Evolutionary conservation across 768 basidiomycete species (phyloP).

Genomic region (Boletus rubropictus): DNA sequence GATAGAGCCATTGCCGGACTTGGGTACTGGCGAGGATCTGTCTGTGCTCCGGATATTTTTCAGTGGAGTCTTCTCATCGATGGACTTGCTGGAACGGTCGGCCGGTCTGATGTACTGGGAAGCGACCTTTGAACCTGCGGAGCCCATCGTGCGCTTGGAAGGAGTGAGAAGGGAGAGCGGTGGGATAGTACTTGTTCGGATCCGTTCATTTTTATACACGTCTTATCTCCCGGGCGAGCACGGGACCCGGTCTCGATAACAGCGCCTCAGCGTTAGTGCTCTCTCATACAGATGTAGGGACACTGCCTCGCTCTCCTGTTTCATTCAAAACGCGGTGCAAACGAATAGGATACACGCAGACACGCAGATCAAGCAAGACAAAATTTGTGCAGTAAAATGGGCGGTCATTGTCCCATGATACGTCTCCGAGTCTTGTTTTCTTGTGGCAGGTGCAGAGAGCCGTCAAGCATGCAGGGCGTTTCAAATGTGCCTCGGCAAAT

Average conservation of each 20-base stretch:
- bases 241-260: slow-evolving; percentile 8
- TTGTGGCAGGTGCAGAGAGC: neutral
- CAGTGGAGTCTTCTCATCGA: slow-evolving; percentile 24
- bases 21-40: slow-evolving; percentile 12
- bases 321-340: neutral
- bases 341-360: neutral
- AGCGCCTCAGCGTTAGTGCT: neutral
- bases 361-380: slow-evolving; percentile 5
- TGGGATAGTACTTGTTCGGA: slow-evolving; percentile 11
- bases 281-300: neutral
- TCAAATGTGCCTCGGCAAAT: slow-evolving; percentile 1
- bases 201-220: slow-evolving; percentile 23
- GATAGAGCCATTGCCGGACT: slow-evolving; percentile 49
- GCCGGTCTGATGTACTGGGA: slow-evolving; percentile 11
- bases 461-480: neutral
- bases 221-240: slow-evolving; percentile 15
- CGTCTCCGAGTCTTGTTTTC: neutral
- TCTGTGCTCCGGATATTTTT: neutral
- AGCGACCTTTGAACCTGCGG: slow-evolving; percentile 21
- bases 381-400: neutral
- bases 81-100: slow-evolving; percentile 18
- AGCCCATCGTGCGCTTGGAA: slow-evolving; percentile 20
- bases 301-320: neutral
- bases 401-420: neutral
- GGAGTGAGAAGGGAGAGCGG: slow-evolving; percentile 1